These are phyloP conservation scores for Camellia lanceoleosa DNA, from an alignment of 148 eudicot species.

Conservation along the genomic window DNA sequence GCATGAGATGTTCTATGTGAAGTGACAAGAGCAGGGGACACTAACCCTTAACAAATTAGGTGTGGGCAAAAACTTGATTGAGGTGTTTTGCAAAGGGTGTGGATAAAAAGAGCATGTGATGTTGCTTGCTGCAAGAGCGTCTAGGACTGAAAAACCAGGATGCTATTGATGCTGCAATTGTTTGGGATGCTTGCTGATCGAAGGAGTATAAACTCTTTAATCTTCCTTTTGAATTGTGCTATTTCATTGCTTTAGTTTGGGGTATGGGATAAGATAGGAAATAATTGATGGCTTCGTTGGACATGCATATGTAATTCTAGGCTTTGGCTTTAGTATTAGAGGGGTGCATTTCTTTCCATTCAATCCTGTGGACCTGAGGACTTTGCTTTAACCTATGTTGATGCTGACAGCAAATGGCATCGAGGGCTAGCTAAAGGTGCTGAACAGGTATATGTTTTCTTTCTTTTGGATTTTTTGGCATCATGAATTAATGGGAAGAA, in stretches of 20 bases:
- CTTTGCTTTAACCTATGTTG: constrained; percentile 80
- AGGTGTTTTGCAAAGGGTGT: constrained; percentile 82
- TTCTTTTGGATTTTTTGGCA: background rate
- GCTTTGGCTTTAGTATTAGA: constrained; percentile 64
- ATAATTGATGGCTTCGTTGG: background rate
- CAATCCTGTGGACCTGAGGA: constrained; percentile 81
- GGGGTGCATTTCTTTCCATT: constrained; percentile 82
- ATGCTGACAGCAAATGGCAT: constrained; percentile 61
- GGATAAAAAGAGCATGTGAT: constrained; percentile 77
- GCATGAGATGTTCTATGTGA: constrained; percentile 97
- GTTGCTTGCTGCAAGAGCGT: constrained; percentile 88
- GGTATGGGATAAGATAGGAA: constrained; percentile 15
- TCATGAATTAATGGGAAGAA: background rate
- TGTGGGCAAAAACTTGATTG: constrained; percentile 84
- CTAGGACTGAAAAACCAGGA: constrained; percentile 92
- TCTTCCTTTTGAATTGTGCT: background rate
- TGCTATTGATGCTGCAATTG: constrained; percentile 93
- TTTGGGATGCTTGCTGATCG: constrained; percentile 92
- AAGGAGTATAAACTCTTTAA: constrained; percentile 54
- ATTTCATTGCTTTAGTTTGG: background rate
- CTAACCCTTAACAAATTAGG: constrained; percentile 87
- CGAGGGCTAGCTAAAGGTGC: constrained; percentile 84
- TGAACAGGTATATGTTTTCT: constrained; percentile 50
- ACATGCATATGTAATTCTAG: constrained; percentile 25
- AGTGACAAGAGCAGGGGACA: constrained; percentile 98